Base-by-base conservation (phyloP, 78 protist genomes). In the Dictyostelium intermedium region DNA sequence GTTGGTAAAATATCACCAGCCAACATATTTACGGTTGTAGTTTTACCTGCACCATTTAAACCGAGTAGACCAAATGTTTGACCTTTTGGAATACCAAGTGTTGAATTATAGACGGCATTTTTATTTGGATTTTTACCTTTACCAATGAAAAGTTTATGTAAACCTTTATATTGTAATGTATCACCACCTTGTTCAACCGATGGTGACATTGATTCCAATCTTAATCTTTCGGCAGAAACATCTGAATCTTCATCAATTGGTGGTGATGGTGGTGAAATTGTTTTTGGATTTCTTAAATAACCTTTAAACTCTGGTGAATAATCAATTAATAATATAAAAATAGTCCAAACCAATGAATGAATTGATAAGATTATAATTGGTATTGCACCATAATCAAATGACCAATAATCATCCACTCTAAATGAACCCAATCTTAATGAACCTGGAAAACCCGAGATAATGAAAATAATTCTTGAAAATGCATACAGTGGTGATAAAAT, bases 11-110 rank as follows among this genome's bases (percentile, higher is more conserved):
- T 14, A 86, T 96, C 95, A 39, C 99, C 99, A 4, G 97, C 83
- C 20, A 99, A 78, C 97, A 99, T 96, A 13, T 74, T 18, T 1
- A 98, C 53, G 14, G 98, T 93, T 13, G 99, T 98, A 4, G 98
- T 95, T 87, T 98, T 98, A 80, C 94, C 94, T 23, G 94, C 94
- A 81, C 94, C 94, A 66, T 89, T 89, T 4, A 83, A 6, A 25
- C 94, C 94, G 0, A 89, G 37, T 18, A 89, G 34, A 47, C 87
- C 94, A 70, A 89, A 89, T 1, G 87, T 80, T 34, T 80, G 82
- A 70, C 94, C 94, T 25, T 53, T 6, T 41, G 94, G 82, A 34
- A 89, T 80, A n/a, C 87, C 86, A 2, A 89, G 25, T 18, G 87
- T 47, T 14, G 76, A 79, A 30, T 80, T 80, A 32, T 80, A 76